Percentiles rank a stretch among this genome's conserved stretches.
These are phyloP conservation scores for Jamesozyma lodderae DNA, from an alignment of 805 yeast species.

Conservation along the genomic window DNA sequence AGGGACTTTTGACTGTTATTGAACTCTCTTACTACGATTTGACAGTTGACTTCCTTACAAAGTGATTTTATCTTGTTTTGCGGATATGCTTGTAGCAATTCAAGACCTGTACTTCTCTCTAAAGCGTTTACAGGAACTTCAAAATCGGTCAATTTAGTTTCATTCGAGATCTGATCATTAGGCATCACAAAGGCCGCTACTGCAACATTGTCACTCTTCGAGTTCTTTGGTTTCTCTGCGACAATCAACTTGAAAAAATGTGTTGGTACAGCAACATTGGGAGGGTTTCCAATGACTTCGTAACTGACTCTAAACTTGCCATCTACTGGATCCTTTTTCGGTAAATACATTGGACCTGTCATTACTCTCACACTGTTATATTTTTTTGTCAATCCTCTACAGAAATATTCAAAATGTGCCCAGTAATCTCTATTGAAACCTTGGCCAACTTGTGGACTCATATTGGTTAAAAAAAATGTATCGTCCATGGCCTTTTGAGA, in stretches of 20 bases:
- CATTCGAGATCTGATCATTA: slow-evolving; percentile 68
- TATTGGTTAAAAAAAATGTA: slow-evolving; percentile 81
- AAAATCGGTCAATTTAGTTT: slow-evolving; percentile 59
- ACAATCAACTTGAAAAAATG: slow-evolving; percentile 89
- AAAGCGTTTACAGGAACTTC: slow-evolving; percentile 86
- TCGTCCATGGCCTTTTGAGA: slow-evolving; percentile 90
- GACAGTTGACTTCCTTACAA: slow-evolving; percentile 75
- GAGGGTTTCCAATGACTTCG: slow-evolving; percentile 95
- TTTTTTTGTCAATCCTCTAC: slow-evolving; percentile 61
- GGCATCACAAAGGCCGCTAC: slow-evolving; percentile 94
- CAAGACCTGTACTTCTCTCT: slow-evolving; percentile 80
- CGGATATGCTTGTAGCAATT: slow-evolving; percentile 64
- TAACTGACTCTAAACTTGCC: slow-evolving; percentile 80
- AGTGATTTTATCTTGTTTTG: slow-evolving; percentile 46
- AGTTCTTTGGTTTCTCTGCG: slow-evolving; percentile 54
- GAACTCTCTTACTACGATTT: slow-evolving; percentile 74
- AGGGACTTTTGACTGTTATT: slow-evolving; percentile 11
- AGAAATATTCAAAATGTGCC: slow-evolving; percentile 93
- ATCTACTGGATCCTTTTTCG: slow-evolving; percentile 59
- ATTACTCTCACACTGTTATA: slow-evolving; percentile 75
- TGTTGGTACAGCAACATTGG: slow-evolving; percentile 93
- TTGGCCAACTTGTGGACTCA: slow-evolving; percentile 95
- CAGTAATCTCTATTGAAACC: slow-evolving; percentile 97
- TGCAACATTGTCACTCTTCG: slow-evolving; percentile 37
- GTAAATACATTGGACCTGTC: slow-evolving; percentile 90